Conservation (phyloP, 192 early-diverging fungal genomes). For the Coemansia pectinata region DNA sequence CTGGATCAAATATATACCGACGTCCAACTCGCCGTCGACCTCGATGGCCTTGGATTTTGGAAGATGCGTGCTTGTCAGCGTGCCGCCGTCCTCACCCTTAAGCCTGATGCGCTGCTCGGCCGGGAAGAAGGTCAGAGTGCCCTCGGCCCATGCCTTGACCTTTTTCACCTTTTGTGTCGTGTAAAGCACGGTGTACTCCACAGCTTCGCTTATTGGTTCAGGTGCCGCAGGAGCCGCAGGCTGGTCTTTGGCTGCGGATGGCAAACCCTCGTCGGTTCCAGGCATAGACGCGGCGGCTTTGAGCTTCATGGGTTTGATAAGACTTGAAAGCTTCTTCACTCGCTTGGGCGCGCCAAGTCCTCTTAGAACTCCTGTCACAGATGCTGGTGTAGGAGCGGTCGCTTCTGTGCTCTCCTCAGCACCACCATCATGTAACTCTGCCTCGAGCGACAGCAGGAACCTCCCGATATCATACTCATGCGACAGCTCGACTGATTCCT, state of each 20-base stretch:
- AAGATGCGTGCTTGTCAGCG: constrained; percentile 22
- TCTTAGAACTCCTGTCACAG: background rate
- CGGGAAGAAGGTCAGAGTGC: constrained; percentile 13
- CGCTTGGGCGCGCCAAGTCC: constrained; percentile 1
- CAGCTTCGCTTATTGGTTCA: background rate
- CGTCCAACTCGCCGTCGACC: constrained; percentile 36
- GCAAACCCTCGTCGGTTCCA: background rate
- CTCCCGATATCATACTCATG: constrained; percentile 46
- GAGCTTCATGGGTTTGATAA: constrained; percentile 42
- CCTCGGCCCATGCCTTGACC: constrained; percentile 53
- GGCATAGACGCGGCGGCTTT: background rate
- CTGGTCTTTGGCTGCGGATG: background rate
- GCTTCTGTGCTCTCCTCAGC: background rate
- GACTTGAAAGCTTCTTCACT: constrained; percentile 28
- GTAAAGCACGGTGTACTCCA: constrained; percentile 38
- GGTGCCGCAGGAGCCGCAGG: background rate
- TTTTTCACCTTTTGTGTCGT: constrained; percentile 53
- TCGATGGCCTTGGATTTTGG: constrained; percentile 24
- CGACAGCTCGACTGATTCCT: constrained; percentile 25
- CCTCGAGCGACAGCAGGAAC: constrained; percentile 44
- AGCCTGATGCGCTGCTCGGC: constrained; percentile 22
- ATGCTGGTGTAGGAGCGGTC: background rate
- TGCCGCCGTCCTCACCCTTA: constrained; percentile 27
- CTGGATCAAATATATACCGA: constrained; percentile 43
- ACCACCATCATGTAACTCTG: background rate